Conservation (phyloP, 1,284 basidiomycete species). For the Sporisorium iseilematis-ciliati region DNA sequence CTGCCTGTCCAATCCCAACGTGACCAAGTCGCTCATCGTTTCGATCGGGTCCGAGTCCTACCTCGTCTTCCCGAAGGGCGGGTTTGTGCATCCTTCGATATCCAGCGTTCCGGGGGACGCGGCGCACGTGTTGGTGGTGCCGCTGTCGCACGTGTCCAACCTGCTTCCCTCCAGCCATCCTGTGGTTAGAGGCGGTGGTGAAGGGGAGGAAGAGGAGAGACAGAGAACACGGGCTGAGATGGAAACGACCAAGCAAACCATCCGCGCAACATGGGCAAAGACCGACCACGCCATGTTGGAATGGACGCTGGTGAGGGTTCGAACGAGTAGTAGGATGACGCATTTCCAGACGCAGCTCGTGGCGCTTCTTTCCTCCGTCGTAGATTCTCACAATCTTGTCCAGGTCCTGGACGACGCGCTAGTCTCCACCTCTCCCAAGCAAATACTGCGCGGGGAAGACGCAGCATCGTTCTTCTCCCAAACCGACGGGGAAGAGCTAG, state of each 20-base stretch:
- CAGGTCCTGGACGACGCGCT: slow-evolving; percentile 12
- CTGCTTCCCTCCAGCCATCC: slow-evolving; percentile 18
- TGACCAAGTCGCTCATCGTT: slow-evolving; percentile 64
- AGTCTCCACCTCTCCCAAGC: not conserved
- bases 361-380: slow-evolving; percentile 22
- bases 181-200: not conserved
- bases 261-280: slow-evolving; percentile 37
- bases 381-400: not conserved
- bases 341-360: slow-evolving; percentile 64
- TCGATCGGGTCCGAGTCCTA: slow-evolving; percentile 59
- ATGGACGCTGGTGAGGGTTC: slow-evolving; percentile 46
- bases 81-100: slow-evolving; percentile 35
- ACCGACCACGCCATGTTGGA: slow-evolving; percentile 31
- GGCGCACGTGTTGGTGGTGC: slow-evolving; percentile 63
- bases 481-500: slow-evolving; percentile 22
- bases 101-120: slow-evolving; percentile 52
- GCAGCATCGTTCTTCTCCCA: slow-evolving; percentile 22
- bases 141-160: slow-evolving; percentile 51
- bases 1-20: slow-evolving; percentile 64
- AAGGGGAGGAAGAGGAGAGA: slow-evolving; percentile 3
- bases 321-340: slow-evolving; percentile 49
- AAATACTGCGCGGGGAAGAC: not conserved
- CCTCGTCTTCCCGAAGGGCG: slow-evolving; percentile 64
- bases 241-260: slow-evolving; percentile 23
- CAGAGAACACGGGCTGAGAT: slow-evolving; percentile 40